Base-by-base conservation (phyloP, 371 early-diverging fungal genomes). In the Rhizomucor pusillus region DNA sequence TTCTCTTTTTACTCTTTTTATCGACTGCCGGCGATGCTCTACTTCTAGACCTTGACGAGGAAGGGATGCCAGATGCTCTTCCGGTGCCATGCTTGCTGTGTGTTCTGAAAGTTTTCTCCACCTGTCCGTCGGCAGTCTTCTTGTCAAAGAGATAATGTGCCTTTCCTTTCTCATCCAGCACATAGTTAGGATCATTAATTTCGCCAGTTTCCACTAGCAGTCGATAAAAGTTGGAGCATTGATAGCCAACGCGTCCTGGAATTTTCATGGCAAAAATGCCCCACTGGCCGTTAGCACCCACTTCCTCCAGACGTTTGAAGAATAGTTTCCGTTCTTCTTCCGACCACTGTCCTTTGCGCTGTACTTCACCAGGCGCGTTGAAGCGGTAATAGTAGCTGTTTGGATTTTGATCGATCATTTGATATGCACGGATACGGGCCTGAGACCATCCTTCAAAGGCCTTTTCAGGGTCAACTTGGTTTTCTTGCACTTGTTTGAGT, bases 321-420 rank as follows among this genome's bases (percentile, higher is more conserved):
- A 95, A 95, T 29, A 92, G 57, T 55, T 80, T 77, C 52, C 88
- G 84, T 66, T 95, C 96, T 35, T 90, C 90, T 37, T 73, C 69
- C 16, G 88, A 85, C 96, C 96, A 95, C 51, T 81, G 85, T 1
- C 95, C 95, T 53, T 89, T 91, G 19, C 90, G 81, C 62, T 95
- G 96, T 50, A 87, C 90, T 66, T 95, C 95, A 12, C 95, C 95
- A 0, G 96, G 96, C 0, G 94, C 95, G 63, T 95, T 95, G 69
- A 95, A 95, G 3, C 95, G 88, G 65, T 95, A 95, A 59, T 94
- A 95, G 64, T 95, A 95, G 24, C 92, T 88, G 76, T 95, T 95
- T 43, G 96, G 96, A 48, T 92, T 92, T 45, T 84, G 84, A 51
- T 91, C 86, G 67, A 94, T 92, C 63, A 87, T 86, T 56, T 90